A percentile compares a stretch with the other conserved stretches of the same genome.
Evolutionary conservation across 352 stramenopile species (phyloP).

Genomic region (Phytopythium montanum): DNA sequence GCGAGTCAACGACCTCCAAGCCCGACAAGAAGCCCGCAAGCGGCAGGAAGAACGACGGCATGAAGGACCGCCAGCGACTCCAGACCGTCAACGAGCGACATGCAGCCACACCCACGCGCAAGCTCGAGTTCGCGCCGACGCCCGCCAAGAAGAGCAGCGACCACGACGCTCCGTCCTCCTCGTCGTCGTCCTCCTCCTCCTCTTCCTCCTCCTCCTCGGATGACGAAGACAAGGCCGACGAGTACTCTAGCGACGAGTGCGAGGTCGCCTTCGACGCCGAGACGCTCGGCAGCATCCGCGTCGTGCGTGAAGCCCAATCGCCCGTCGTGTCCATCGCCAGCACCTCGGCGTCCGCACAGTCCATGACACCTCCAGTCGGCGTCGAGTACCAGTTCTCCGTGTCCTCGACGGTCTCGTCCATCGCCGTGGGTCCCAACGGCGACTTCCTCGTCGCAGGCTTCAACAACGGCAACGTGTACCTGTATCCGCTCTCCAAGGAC

Average conservation of each 20-base stretch:
- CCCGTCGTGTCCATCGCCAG: slow-evolving; percentile 36
- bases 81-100: background rate
- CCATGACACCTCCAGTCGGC: slow-evolving; percentile 24
- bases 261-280: slow-evolving; percentile 61
- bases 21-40: slow-evolving; percentile 14
- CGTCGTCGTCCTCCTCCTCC: slow-evolving; percentile 7
- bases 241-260: slow-evolving; percentile 50
- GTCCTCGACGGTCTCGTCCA: slow-evolving; percentile 69
- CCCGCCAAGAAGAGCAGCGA: slow-evolving; percentile 19
- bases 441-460: slow-evolving; percentile 80
- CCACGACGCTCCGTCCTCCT: background rate
- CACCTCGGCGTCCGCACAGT: slow-evolving; percentile 19
- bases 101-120: slow-evolving; percentile 24
- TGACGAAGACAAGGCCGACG: slow-evolving; percentile 17
- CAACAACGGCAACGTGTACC: slow-evolving; percentile 58
- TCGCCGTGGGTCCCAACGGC: slow-evolving; percentile 64
- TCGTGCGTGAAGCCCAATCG: slow-evolving; percentile 44
- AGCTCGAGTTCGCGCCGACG: slow-evolving; percentile 42
- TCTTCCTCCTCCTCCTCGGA: slow-evolving; percentile 26
- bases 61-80: background rate
- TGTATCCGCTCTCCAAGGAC: slow-evolving; percentile 65
- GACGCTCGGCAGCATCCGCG: slow-evolving; percentile 56
- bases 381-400: slow-evolving; percentile 65
- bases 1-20: background rate
- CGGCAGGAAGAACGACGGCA: background rate